Conservation (phyloP, 1,284 basidiomycete genomes). For the Tilletia horrida region DNA sequence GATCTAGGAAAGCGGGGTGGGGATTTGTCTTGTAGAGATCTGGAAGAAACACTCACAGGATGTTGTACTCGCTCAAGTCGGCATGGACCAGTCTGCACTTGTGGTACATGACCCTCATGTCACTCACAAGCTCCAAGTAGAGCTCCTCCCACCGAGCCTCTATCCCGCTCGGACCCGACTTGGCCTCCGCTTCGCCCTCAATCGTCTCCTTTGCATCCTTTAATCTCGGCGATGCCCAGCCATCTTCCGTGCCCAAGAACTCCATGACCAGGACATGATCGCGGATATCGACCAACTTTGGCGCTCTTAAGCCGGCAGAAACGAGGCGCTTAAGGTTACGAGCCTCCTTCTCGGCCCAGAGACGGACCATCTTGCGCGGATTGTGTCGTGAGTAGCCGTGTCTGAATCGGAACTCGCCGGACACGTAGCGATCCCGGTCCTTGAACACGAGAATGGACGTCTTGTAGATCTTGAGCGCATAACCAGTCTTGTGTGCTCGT, state of each 20-base stretch:
- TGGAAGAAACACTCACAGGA: constrained; percentile 67
- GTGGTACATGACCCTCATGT: constrained; percentile 80
- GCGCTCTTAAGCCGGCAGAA: constrained; percentile 77
- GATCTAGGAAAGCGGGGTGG: neutral
- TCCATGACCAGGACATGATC: constrained; percentile 97
- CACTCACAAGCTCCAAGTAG: constrained; percentile 77
- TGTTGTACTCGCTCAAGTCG: constrained; percentile 97
- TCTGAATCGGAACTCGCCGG: constrained; percentile 83
- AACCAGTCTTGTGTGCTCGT: constrained; percentile 8
- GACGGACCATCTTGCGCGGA: constrained; percentile 95
- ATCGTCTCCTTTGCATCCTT: constrained; percentile 50
- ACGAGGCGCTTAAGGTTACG: constrained; percentile 83
- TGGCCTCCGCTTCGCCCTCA: constrained; percentile 24
- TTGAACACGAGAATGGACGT: constrained; percentile 97
- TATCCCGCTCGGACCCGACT: constrained; percentile 20
- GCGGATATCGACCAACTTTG: constrained; percentile 83
- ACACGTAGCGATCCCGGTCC: constrained; percentile 89
- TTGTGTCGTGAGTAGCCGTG: constrained; percentile 88
- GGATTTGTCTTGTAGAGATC: neutral
- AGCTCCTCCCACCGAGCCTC: constrained; percentile 56
- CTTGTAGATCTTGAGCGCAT: constrained; percentile 91
- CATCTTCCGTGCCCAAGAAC: constrained; percentile 67
- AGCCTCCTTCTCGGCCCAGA: constrained; percentile 99
- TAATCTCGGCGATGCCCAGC: constrained; percentile 47
- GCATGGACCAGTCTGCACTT: constrained; percentile 92